Evolutionary conservation across 306 rosid species (phyloP), one percentile per base, ranked within the genome.

Genomic region (Carpinus viminea): DNA sequence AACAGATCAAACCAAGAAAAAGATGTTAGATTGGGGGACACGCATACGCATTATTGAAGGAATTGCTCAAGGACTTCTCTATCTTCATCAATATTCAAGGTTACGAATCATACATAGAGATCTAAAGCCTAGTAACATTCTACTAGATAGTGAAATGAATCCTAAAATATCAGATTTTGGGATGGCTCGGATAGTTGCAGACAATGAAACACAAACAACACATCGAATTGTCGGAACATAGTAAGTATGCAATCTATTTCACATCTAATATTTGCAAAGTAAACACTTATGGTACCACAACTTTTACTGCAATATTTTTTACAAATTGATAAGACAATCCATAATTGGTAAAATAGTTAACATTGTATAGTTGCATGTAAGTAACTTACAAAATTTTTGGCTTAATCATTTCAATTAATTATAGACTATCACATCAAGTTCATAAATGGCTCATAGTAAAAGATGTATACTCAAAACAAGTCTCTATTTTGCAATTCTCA

Each of bases 81-180:
- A 59, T 59, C 65, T 59, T 59, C 65, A 59, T 24, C 65, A 20
- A 21, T 59, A 59, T 59, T 59, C 65, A 59, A 59, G 65, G 7
- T 24, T 59, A n/a, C 13, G 65, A 10, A 59, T 59, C 16, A 59
- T 59, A 21, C 65, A 59, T 59, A 59, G 65, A 59, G 65, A 59
- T 59, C 8, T 59, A 21, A 59, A 59, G 9, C 65, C 36, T 0
- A 59, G 65, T 10, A 59, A 59, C 65, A 59, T 59, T 59, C 65
- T 59, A 6, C 24, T 59, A 16, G 65, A 59, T 59, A 24, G 16
- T 24, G 16, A 59, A 59, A 59, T 59, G 36, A 59, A 59, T 59
- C 65, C 65, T 1, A 59, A 59, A 59, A 59, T 59, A 59, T 59
- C 65, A 28, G 36, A 59, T 59, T 59, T 59, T 59, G 65, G 65